Base-by-base conservation (phyloP, 2,329 filamentous ascomycete genomes). In the Bretziella fagacearum region DNA sequence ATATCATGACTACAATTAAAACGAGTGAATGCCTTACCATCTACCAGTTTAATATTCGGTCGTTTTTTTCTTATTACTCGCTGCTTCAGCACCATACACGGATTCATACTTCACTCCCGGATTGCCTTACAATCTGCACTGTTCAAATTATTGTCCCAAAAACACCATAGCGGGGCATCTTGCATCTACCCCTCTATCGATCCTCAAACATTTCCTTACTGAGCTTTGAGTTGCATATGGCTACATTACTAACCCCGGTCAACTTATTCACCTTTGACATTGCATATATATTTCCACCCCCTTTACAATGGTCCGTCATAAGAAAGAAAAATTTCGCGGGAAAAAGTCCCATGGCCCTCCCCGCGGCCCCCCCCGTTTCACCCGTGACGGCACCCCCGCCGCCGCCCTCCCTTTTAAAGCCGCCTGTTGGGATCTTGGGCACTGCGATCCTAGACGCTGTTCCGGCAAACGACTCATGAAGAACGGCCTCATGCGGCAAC, bases 391-490 rank as follows among this genome's bases (percentile, higher is more conserved):
- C 53, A 56, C 63, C 46, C 55, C 55, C 55, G 54, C 61, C 53
- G 56, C 63, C 46, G 57, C 45, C 53, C 77, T 65, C 32, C 58
- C 66, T 18, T 95, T 87, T 73, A 93, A 93, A 65, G 89, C 91
- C 42, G 91, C 89, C 50, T 95, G 89, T 62, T 98, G 91, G 91
- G 91, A 98, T 59, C 71, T 98, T 27, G 89, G 87, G 52, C 91
- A 98, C 66, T 98, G 91, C 68, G 91, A 98, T 59, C 85, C 89
- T 6, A 96, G 95, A 63, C 73, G 89, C 55, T 98, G 91, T 65
- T 95, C 87, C 0, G 91, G 91, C 26, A 98, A 98, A 67, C 79
- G 84, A 53, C 73, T 98, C 27, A 94, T 98, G 74, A 79, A 81
- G 53, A 74, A 93, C 47, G 89, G 89, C 2, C 69, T 95, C 57